Evolutionary conservation across 73 alveolate species (phyloP), one percentile per base, ranked within the genome.

Genomic region (Tetrahymena elliotti): DNA sequence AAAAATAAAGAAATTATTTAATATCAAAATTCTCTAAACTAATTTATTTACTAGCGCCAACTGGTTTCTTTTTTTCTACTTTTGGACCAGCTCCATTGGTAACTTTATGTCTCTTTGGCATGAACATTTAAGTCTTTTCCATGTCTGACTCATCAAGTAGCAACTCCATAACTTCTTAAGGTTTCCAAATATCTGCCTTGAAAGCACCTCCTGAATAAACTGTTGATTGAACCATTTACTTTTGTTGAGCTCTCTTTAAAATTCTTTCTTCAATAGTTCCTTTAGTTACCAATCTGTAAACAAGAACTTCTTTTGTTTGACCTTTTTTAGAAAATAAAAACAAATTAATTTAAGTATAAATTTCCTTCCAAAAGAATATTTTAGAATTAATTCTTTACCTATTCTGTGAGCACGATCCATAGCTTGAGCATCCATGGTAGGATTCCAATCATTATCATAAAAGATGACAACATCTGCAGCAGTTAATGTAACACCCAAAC

Each of bases 381-480:
- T 31, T 22, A 27, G 3, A 68, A 68, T 68, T 12, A 0, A 68
- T 53, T 53, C 1, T 39, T 94, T 94, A 33, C 99, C 99, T 54
- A 99, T 98, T 94, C 99, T 97, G 96, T 99, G 99, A 16, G 99
- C 99, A 53, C 99, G 94, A 95, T 99, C 99, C 13, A 99, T 98
- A n/a, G 99, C 99, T 84, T 99, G 98, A 10, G 99, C 99, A 95
- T 99, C 99, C 99, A 98, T 99, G 15, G 99, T 98, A 18, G 99
- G 99, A 97, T 99, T 99, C 99, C 99, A 99, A 96, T 99, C 99
- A 97, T 98, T 99, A 96, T 99, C 99, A 96, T 98, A 99, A 96
- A 99, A 99, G 83, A 99, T 98, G 20, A 99, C 99, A 16, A 99
- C 99, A 97, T 99, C 99, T 35, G 99, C 99, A 83, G 99, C 99